Conservation (phyloP, 345 rosid species). For the Populus euphratica region DNA sequence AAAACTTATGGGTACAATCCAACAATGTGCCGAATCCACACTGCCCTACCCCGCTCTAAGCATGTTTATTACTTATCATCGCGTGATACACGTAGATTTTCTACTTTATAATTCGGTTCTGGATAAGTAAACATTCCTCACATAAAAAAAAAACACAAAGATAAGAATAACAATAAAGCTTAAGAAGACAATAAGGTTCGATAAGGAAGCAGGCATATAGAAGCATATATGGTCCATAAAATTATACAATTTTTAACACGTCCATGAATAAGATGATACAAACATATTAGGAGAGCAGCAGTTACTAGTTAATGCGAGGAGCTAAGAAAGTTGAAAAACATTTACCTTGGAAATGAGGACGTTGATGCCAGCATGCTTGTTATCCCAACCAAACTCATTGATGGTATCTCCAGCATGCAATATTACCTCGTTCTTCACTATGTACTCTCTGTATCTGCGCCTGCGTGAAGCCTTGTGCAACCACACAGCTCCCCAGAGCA, state of each 20-base stretch:
- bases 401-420: constrained; percentile 40
- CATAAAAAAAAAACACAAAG: constrained; percentile 17
- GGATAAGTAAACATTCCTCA: neutral
- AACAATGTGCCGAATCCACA: constrained; percentile 12
- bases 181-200: constrained; percentile 14
- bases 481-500: constrained; percentile 38
- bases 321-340: neutral
- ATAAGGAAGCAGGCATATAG: neutral
- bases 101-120: neutral
- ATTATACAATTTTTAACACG: too few relatives aligned
- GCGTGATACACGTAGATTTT: constrained; percentile 29
- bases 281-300: too few relatives aligned
- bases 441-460: constrained; percentile 36
- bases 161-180: constrained; percentile 12
- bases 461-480: constrained; percentile 35
- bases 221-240: neutral
- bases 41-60: constrained; percentile 1
- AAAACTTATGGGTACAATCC: neutral
- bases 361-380: constrained; percentile 39
- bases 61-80: constrained; percentile 20
- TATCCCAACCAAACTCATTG: constrained; percentile 39
- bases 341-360: constrained; percentile 35
- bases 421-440: constrained; percentile 32
- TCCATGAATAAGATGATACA: neutral
- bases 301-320: neutral